Conservation (phyloP, 2,329 filamentous ascomycete genomes). For the Zasmidium citrigriseum region DNA sequence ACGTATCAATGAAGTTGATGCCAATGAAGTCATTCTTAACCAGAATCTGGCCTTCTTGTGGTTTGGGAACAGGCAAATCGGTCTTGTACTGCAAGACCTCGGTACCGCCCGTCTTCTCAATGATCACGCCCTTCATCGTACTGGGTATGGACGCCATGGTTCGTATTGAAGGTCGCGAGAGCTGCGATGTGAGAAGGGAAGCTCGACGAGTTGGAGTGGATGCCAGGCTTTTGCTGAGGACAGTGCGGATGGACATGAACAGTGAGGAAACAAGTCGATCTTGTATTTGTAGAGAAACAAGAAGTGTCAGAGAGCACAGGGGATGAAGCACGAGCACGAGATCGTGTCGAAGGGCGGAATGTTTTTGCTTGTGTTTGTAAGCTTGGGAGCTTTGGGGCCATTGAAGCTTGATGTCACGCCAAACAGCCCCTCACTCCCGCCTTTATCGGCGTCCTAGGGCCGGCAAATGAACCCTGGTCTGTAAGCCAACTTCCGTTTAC, state of each 20-base stretch:
- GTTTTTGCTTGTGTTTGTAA: conserved; percentile 10
- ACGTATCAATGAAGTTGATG: conserved; percentile 88
- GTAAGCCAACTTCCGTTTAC: not conserved
- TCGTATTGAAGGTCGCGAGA: conserved; percentile 13
- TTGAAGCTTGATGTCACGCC: conserved; percentile 4
- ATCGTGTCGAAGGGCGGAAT: not conserved
- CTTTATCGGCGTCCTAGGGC: not conserved
- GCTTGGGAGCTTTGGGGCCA: not conserved
- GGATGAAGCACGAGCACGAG: not conserved
- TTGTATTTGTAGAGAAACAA: not conserved
- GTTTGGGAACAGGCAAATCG: conserved; percentile 69
- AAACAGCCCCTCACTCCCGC: not conserved
- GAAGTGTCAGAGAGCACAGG: not conserved
- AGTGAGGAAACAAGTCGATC: not conserved
- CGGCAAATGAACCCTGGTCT: not conserved
- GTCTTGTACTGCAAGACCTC: conserved; percentile 72
- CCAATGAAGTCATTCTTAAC: conserved; percentile 79
- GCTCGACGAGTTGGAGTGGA: conserved; percentile 25
- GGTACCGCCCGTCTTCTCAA: conserved; percentile 70
- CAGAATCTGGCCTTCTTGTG: conserved; percentile 70
- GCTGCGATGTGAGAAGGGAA: conserved; percentile 27
- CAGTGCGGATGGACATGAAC: conserved; percentile 22
- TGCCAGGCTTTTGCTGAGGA: conserved; percentile 15
- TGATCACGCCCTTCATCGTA: conserved; percentile 72
- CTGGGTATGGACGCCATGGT: conserved; percentile 57